Evolutionary conservation across 495 filamentous ascomycete species (phyloP).

Genomic region (Penicillium cosmopolitanum): DNA sequence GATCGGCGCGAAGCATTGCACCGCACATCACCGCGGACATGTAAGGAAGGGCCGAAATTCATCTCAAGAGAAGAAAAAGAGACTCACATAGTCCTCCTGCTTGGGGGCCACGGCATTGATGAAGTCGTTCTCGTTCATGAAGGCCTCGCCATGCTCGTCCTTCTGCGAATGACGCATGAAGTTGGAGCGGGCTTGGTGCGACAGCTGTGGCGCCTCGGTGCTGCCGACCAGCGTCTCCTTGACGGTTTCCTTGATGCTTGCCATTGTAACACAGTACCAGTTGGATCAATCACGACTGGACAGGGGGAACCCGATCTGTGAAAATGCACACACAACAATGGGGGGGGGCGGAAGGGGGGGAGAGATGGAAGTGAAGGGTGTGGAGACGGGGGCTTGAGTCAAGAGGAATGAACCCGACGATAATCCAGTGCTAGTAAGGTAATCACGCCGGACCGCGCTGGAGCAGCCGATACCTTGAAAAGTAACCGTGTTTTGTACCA

Average conservation of each 20-base stretch:
- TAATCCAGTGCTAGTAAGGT: neutral
- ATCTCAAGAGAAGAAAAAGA: neutral
- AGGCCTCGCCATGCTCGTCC: conserved; percentile 76
- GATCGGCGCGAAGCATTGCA: neutral
- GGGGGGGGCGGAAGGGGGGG: conserved; percentile 14
- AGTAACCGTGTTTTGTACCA: no score
- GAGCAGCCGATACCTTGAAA: no score
- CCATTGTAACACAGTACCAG: conserved; percentile 43
- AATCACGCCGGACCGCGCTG: no score
- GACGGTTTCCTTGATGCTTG: conserved; percentile 67
- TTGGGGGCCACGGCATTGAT: conserved; percentile 87
- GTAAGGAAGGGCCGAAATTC: neutral
- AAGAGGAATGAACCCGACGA: conserved; percentile 27
- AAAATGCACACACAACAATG: conserved; percentile 22
- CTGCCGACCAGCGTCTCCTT: conserved; percentile 78
- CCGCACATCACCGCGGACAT: neutral
- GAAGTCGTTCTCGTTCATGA: conserved; percentile 83
- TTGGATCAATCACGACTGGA: neutral
- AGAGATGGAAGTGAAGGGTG: conserved; percentile 24
- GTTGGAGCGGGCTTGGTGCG: conserved; percentile 66
- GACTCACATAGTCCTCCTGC: conserved; percentile 88
- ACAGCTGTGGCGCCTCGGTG: conserved; percentile 63
- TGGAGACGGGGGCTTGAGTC: conserved; percentile 32
- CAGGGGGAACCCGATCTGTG: conserved; percentile 13
- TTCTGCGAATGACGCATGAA: conserved; percentile 80